Evolutionary conservation across 768 basidiomycete species (phyloP).

Genomic region (Podaxis carcinomalis): DNA sequence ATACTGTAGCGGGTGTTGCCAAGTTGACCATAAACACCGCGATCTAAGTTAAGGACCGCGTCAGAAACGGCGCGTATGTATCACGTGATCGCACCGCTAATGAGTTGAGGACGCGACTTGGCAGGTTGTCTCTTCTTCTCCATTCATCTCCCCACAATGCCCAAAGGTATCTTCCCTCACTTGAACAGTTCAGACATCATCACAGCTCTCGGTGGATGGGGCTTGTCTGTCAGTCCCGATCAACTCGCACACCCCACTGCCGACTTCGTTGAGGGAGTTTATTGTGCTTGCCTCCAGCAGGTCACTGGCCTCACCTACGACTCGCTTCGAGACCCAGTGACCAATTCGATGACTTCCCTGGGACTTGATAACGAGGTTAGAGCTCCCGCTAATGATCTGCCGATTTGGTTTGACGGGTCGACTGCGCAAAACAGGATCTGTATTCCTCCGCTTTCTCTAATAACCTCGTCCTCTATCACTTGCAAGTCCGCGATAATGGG

Average conservation of each 20-base stretch:
- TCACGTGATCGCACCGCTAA: conserved; percentile 5
- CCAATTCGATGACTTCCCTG: conserved; percentile 47
- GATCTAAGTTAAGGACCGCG: conserved; percentile 1
- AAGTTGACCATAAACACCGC: neutral
- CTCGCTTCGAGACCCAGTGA: conserved; percentile 52
- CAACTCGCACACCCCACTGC: conserved; percentile 64
- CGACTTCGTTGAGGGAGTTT: conserved; percentile 70
- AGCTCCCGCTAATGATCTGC: neutral
- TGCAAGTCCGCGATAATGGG: conserved; percentile 36
- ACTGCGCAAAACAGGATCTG: conserved; percentile 47
- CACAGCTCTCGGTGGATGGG: conserved; percentile 62
- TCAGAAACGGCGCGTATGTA: conserved; percentile 9
- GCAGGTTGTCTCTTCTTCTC: neutral
- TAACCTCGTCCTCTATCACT: conserved; percentile 65
- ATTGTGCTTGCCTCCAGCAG: conserved; percentile 67
- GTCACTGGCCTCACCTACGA: conserved; percentile 62
- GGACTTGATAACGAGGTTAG: conserved; percentile 54
- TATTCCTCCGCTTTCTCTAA: conserved; percentile 54
- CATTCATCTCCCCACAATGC: conserved; percentile 25
- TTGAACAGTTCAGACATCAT: conserved; percentile 65
- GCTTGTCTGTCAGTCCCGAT: conserved; percentile 58
- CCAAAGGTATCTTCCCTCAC: conserved; percentile 56
- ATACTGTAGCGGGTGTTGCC: conserved; percentile 11
- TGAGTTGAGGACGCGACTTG: neutral
- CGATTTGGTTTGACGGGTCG: neutral